Conservation (phyloP, 1,139 yeast genomes). For the Taphrina wiesneri region DNA sequence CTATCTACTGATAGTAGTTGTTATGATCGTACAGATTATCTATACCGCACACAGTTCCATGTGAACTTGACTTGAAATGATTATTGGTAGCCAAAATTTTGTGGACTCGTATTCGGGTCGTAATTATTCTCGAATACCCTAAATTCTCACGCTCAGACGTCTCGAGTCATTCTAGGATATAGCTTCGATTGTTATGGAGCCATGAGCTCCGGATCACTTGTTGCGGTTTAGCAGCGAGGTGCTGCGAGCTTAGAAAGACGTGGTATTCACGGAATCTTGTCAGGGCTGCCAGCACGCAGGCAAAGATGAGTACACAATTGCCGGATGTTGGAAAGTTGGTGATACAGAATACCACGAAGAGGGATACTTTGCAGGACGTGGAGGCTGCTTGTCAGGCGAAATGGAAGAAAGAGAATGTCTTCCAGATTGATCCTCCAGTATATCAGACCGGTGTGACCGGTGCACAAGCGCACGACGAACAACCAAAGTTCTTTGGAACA, state of each 20-base stretch:
- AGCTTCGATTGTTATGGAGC: background rate
- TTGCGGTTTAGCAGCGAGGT: background rate
- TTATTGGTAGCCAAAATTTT: background rate
- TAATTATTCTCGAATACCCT: background rate
- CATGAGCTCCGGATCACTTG: background rate
- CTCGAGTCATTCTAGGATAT: background rate
- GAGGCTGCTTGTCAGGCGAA: conserved; percentile 84
- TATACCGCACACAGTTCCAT: too few species aligned
- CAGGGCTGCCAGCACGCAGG: background rate
- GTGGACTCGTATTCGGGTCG: conserved; percentile 3
- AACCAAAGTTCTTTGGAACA: conserved; percentile 86
- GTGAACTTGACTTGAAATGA: too few species aligned
- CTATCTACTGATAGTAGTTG: too few species aligned
- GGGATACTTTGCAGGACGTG: conserved; percentile 86
- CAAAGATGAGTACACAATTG: conserved; percentile 26
- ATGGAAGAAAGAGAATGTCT: conserved; percentile 83
- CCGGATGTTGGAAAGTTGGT: conserved; percentile 30
- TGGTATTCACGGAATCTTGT: background rate
- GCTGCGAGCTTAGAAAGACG: background rate
- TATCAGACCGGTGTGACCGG: conserved; percentile 46
- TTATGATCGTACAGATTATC: too few species aligned
- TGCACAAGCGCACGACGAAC: conserved; percentile 65
- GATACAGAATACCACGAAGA: conserved; percentile 45
- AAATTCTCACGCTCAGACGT: conserved; percentile 3
- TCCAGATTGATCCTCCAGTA: conserved; percentile 86